Evolutionary conservation across 2,329 filamentous ascomycete species (phyloP).

Genomic region (Aspergillus sp.): DNA sequence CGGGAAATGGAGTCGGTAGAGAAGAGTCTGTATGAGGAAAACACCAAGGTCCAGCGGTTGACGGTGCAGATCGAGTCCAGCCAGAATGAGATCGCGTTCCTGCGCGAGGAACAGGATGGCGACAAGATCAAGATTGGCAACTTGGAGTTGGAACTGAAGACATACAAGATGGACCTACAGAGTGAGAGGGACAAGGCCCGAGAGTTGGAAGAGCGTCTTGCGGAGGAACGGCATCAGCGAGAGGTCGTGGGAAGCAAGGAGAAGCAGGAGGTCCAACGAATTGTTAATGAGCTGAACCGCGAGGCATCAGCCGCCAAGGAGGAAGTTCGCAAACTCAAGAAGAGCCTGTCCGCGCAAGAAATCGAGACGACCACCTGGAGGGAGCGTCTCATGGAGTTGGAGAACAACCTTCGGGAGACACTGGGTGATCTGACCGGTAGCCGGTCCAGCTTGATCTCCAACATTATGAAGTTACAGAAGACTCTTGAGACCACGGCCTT

Average conservation of each 20-base stretch:
- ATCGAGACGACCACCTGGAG: slow-evolving; percentile 90
- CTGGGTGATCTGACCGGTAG: slow-evolving; percentile 86
- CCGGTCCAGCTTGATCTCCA: slow-evolving; percentile 78
- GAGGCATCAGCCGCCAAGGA: slow-evolving; percentile 82
- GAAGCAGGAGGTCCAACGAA: slow-evolving; percentile 91
- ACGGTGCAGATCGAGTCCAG: slow-evolving; percentile 89
- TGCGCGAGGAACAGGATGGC: slow-evolving; percentile 92
- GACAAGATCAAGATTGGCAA: slow-evolving; percentile 99
- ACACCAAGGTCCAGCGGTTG: slow-evolving; percentile 82
- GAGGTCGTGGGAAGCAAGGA: slow-evolving; percentile 84
- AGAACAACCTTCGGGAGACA: slow-evolving; percentile 81
- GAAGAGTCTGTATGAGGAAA: slow-evolving; percentile 77
- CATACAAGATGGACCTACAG: slow-evolving; percentile 73
- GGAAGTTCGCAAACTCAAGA: slow-evolving; percentile 76
- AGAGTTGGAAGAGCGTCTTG: slow-evolving; percentile 72
- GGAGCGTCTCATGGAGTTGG: slow-evolving; percentile 83
- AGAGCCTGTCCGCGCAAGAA: slow-evolving; percentile 78
- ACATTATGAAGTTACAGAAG: slow-evolving; percentile 81
- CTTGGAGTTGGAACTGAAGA: slow-evolving; percentile 78
- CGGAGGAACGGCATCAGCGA: slow-evolving; percentile 78
- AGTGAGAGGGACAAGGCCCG: slow-evolving; percentile 77
- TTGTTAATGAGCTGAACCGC: slow-evolving; percentile 87
- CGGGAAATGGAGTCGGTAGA: slow-evolving; percentile 84
- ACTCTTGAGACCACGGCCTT: slow-evolving; percentile 81
- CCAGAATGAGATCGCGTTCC: slow-evolving; percentile 89